These are phyloP conservation scores for Phoma sp. DNA, from an alignment of 2,329 filamentous ascomycete species.

Conservation along the genomic window DNA sequence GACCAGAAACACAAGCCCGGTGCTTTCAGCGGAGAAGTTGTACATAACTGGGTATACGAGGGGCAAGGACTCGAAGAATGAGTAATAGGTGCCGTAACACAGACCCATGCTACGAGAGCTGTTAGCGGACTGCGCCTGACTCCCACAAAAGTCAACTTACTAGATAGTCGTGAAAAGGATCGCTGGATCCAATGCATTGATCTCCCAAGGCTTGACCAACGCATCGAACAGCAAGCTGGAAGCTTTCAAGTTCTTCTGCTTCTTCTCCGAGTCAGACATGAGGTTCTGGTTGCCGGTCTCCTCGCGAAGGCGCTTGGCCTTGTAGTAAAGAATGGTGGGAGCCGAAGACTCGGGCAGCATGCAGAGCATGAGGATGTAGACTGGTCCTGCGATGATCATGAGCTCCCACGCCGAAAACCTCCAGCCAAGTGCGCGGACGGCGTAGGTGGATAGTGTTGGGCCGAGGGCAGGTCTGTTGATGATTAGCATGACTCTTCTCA, in stretches of 20 bases:
- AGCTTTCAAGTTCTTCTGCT: slow-evolving; percentile 53
- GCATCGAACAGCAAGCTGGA: slow-evolving; percentile 56
- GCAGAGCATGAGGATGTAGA: slow-evolving; percentile 78
- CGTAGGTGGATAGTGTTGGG: slow-evolving; percentile 72
- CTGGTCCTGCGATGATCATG: slow-evolving; percentile 73
- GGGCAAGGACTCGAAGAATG: slow-evolving; percentile 70
- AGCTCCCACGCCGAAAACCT: slow-evolving; percentile 86
- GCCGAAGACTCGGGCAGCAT: slow-evolving; percentile 87
- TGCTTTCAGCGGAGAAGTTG: slow-evolving; percentile 72
- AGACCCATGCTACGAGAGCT: slow-evolving; percentile 67
- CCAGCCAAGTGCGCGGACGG: slow-evolving; percentile 74
- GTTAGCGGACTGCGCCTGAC: background rate
- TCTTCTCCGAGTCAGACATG: slow-evolving; percentile 80
- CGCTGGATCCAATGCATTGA: slow-evolving; percentile 81
- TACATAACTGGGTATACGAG: slow-evolving; percentile 78
- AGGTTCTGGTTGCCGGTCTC: slow-evolving; percentile 69
- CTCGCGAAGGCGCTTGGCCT: slow-evolving; percentile 76
- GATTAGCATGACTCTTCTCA: no score
- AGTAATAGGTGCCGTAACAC: slow-evolving; percentile 74
- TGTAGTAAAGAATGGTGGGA: slow-evolving; percentile 59
- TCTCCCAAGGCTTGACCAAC: slow-evolving; percentile 77
- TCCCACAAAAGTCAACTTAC: background rate
- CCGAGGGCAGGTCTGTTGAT: slow-evolving; percentile 61
- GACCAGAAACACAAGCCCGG: slow-evolving; percentile 84
- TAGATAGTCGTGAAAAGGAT: slow-evolving; percentile 82